Evolutionary conservation across 2,329 filamentous ascomycete species (phyloP), one percentile per base, ranked within the genome.

Genomic region (Aspergillus fumigatiaffinis): DNA sequence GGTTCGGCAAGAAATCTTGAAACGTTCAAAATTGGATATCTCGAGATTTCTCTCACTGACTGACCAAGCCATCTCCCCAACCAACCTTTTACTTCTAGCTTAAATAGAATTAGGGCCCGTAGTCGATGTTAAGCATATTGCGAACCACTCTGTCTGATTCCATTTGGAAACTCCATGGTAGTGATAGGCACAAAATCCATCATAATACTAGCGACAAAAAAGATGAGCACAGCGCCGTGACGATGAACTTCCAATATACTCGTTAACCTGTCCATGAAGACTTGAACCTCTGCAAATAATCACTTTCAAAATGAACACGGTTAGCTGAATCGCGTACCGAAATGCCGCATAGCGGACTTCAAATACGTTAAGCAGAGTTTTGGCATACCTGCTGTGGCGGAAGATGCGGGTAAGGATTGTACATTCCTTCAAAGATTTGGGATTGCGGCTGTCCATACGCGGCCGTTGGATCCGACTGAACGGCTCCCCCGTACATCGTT

Each of bases 361-460:
- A 44, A 46, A 52, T 41, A 21, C 44, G 17, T 9, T 25, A 41
- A 51, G n/a, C 7, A 48, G 55, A 57, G 53, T 47, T 35, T 47
- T 32, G 56, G 63, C 84, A 73, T 81, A 92, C 90, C 80, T 92
- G 90, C 74, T 95, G 91, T 62, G 89, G 84, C 66, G 89, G 87
- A 83, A 96, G 90, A 60, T 86, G 79, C 14, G 87, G 83, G 72
- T 95, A 96, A 23, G 73, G 71, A 42, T 84, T 84, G 73, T 97
- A 97, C 82, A 97, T 96, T 62, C 85, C 86, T 61, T 91, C 87
- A 75, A 92, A 96, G 83, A 97, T 95, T 61, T 86, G 79, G 49
- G 76, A 71, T 65, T 90, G 88, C 49, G 89, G 84, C 68, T 94
- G 91, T 14, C 87, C 89, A 71, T 95, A 95, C 12, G 84, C 83